A percentile compares a stretch with the other conserved stretches of the same genome.
phyloP scores from a whole-genome alignment of 805 yeast species.

The Zygosaccharomyces rouxii region DNA sequence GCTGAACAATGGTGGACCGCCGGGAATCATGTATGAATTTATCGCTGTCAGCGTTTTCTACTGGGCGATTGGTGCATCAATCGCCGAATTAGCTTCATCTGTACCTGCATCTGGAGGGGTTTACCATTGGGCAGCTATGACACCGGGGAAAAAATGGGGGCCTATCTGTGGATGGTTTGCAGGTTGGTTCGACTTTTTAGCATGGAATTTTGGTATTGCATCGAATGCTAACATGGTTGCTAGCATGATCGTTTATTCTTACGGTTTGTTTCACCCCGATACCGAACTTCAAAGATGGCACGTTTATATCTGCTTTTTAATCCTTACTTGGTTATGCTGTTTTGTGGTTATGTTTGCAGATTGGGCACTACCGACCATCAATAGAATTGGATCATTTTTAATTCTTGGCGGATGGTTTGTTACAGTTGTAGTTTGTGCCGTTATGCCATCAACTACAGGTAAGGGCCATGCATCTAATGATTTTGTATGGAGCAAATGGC shows the following conservation, averaged over 20 bases:
- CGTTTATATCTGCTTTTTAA: constrained; percentile 2
- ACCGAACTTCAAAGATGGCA: constrained; percentile 5
- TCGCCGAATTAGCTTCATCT: constrained; percentile 9
- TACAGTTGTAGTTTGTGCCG: constrained; percentile 9
- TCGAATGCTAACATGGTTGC: constrained; percentile 6
- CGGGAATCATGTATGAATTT: constrained; percentile 9
- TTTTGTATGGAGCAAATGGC: constrained; percentile 9
- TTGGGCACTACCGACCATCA: constrained; percentile 7
- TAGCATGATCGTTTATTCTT: constrained; percentile 6
- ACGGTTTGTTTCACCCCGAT: constrained; percentile 7
- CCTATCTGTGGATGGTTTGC: constrained; percentile 10
- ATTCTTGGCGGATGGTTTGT: constrained; percentile 11
- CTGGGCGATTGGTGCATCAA: constrained; percentile 9
- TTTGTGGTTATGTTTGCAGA: constrained; percentile 7
- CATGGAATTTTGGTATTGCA: constrained; percentile 9
- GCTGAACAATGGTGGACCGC: constrained; percentile 9
- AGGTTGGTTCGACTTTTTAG: constrained; percentile 8
- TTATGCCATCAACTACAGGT: constrained; percentile 7
- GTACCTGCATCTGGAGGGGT: constrained; percentile 9
- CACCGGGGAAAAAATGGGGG: constrained; percentile 8
- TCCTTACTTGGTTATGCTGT: constrained; percentile 8
- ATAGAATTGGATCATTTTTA: constrained; percentile 7
- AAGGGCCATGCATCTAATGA: constrained; percentile 6
- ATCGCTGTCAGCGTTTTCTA: constrained; percentile 8
- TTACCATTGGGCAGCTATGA: constrained; percentile 8